Percentiles rank a stretch among this genome's conserved stretches.
Evolutionary conservation across 2,329 filamentous ascomycete genomes (phyloP).

Genomic region (Aspergillus sp.): DNA sequence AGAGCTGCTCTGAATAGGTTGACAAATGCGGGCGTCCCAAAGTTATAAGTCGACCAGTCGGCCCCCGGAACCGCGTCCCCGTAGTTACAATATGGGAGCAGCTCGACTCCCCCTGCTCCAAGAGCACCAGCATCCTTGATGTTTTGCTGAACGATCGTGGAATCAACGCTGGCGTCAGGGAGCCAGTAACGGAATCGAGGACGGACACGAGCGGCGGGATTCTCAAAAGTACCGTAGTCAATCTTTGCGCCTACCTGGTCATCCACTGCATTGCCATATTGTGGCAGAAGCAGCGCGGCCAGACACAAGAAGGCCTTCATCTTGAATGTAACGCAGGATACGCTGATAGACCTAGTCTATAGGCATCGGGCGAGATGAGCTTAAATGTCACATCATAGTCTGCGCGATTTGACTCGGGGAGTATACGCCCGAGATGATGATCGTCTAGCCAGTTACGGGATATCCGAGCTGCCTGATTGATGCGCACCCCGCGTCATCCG

Average conservation of each 20-base stretch:
- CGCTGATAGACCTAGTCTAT: not conserved
- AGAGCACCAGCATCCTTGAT: constrained; percentile 28
- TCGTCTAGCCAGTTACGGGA: not conserved
- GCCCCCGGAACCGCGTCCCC: constrained; percentile 25
- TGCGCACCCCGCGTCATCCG: not conserved
- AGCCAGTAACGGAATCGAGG: constrained; percentile 42
- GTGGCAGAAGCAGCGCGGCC: not conserved
- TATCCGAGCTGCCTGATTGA: not conserved
- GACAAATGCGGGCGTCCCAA: constrained; percentile 35
- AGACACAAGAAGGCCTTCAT: not conserved
- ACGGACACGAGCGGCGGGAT: constrained; percentile 28
- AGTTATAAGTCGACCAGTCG: constrained; percentile 41
- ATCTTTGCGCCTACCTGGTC: constrained; percentile 3
- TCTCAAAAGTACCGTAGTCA: constrained; percentile 17
- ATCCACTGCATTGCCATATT: not conserved
- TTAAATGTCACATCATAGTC: too few species aligned
- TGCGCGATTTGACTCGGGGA: not conserved
- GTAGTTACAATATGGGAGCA: constrained; percentile 42
- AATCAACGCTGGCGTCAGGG: constrained; percentile 36
- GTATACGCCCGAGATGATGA: not conserved
- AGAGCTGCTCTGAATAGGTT: constrained; percentile 26
- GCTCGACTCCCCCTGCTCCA: constrained; percentile 41
- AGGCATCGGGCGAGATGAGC: too few species aligned
- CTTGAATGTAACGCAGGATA: not conserved
- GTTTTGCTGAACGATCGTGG: constrained; percentile 27